phyloP scores from a whole-genome alignment of 2,329 filamentous ascomycete genomes.

The Penicillium concentricum region DNA sequence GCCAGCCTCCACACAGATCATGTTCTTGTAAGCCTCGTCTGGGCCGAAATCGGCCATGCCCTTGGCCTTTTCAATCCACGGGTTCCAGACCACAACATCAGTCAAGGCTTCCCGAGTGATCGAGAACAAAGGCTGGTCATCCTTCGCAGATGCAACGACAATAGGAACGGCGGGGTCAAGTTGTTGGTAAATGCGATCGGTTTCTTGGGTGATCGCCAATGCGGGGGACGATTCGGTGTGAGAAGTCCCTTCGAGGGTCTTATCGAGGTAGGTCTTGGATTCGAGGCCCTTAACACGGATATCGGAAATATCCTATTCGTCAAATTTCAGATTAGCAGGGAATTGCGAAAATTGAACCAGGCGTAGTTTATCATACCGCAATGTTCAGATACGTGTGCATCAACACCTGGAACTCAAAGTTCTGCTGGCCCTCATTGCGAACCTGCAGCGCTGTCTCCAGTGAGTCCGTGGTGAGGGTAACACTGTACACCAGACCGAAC shows the following conservation, averaged over 20 bases:
- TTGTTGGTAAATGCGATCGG: slow-evolving; percentile 80
- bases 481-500: slow-evolving; percentile 90
- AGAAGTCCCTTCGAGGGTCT: slow-evolving; percentile 65
- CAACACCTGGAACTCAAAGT: slow-evolving; percentile 89
- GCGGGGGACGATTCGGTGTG: slow-evolving; percentile 64
- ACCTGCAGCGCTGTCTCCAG: slow-evolving; percentile 81
- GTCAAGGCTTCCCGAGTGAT: slow-evolving; percentile 80
- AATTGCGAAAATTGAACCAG: neutral
- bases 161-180: slow-evolving; percentile 53
- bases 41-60: slow-evolving; percentile 84
- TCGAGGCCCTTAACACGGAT: slow-evolving; percentile 74
- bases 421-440: slow-evolving; percentile 76
- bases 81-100: slow-evolving; percentile 96
- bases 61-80: slow-evolving; percentile 81
- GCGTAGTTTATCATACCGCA: slow-evolving; percentile 56
- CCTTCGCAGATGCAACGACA: slow-evolving; percentile 46
- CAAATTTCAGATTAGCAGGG: slow-evolving; percentile 12
- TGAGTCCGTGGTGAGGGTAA: slow-evolving; percentile 73
- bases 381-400: slow-evolving; percentile 88
- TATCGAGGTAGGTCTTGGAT: slow-evolving; percentile 76
- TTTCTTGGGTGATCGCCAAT: slow-evolving; percentile 72
- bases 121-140: slow-evolving; percentile 62
- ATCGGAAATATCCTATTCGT: slow-evolving; percentile 70
- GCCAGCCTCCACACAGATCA: slow-evolving; percentile 93
- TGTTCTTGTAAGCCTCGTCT: slow-evolving; percentile 84